Evolutionary conservation across 2,329 filamentous ascomycete species (phyloP), one percentile per base, ranked within the genome.

Genomic region (Pestalotiopsis sp.): DNA sequence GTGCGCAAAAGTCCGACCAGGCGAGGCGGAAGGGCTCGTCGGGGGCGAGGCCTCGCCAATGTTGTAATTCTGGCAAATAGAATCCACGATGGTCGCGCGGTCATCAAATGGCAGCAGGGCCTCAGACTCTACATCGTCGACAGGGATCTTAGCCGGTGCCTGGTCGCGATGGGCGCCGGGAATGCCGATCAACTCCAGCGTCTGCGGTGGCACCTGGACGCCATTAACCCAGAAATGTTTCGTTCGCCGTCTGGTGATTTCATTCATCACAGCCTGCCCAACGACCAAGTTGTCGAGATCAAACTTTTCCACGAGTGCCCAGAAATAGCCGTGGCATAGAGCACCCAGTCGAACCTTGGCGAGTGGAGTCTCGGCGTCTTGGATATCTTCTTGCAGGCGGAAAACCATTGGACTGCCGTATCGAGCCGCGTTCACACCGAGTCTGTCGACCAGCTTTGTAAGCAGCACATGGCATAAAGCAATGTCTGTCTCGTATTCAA

Each of bases 321-420:
- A 95, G 69, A 98, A 90, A 79, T 98, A 98, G 9, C 94, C 95
- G 76, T 97, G 93, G 64, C 95, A 93, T 68, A 98, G 83, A 76
- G 92, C 94, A 38, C 93, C 94, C 58, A 97, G 84, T 58, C 93
- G 91, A 52, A 97, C 88, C 77, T 95, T 96, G 38, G 91, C 87
- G 57, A 89, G 79, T 0, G 92, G 89, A 27, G 87, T 87, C 61
- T 91, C 89, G 3, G 90, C 84, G 7, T 88, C 87, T 67, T 89
- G 86, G 39, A 96, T 92, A 71, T 96, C 93, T 75, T 97, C 93
- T 78, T 98, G 95, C 1, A 98, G 86, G 60, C 92, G 89, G 78
- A 97, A 90, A 12, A 97, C 87, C 94, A 98, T 97, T 1, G 95
- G 94, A 49, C 98, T 80, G 0, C 94, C 94, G 74, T 88, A 92